Evolutionary conservation across 2,329 filamentous ascomycete genomes (phyloP).

Genomic region (Fusarium multiceps): DNA sequence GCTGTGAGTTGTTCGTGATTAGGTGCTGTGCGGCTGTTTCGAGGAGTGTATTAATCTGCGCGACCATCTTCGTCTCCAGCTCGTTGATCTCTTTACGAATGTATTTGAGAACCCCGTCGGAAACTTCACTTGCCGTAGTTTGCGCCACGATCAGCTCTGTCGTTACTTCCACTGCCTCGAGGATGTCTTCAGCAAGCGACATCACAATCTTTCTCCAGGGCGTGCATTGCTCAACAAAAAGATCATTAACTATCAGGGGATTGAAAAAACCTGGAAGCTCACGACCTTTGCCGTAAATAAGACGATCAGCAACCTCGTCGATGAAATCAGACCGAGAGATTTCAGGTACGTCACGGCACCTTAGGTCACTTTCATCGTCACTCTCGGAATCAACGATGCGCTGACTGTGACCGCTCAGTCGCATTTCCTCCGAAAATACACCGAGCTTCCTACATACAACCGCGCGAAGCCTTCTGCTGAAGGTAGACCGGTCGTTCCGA

Average conservation of each 20-base stretch:
- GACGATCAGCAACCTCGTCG: conserved; percentile 34
- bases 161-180: conserved; percentile 18
- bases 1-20: neutral
- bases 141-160: neutral
- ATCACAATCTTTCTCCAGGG: conserved; percentile 64
- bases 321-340: conserved; percentile 36
- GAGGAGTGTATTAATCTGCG: neutral
- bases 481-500: neutral
- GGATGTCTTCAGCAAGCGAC: conserved; percentile 23
- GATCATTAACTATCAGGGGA: conserved; percentile 65
- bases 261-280: conserved; percentile 73
- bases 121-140: neutral
- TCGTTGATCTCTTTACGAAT: neutral
- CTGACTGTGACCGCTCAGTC: neutral
- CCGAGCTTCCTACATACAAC: neutral
- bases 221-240: conserved; percentile 69
- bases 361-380: neutral
- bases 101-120: neutral
- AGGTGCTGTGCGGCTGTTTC: neutral
- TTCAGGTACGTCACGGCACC: neutral
- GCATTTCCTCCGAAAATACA: neutral
- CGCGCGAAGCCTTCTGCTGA: neutral
- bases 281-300: conserved; percentile 47
- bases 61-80: neutral
- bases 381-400: neutral